Percentiles rank a stretch among this genome's conserved stretches.
These are phyloP conservation scores for Trichoderma parareesei DNA, from an alignment of 495 filamentous ascomycete genomes.

Conservation along the genomic window DNA sequence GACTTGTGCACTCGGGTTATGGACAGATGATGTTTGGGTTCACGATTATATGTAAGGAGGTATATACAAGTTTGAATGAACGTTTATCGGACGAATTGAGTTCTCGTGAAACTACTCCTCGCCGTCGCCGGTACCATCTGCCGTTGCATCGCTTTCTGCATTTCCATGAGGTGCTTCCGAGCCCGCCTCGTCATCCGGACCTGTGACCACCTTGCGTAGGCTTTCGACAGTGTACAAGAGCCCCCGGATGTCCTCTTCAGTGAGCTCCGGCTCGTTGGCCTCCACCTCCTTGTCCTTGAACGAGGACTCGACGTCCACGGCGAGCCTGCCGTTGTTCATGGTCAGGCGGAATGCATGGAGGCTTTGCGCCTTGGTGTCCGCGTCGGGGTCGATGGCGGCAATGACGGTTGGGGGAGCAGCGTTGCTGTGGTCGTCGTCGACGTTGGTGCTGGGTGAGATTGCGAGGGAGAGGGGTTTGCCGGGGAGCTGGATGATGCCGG, in stretches of 20 bases:
- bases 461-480: conserved; percentile 57
- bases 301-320: conserved; percentile 5
- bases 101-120: background rate
- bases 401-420: conserved; percentile 31
- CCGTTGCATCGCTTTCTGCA: background rate
- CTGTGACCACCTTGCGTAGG: conserved; percentile 52
- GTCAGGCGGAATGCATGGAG: conserved; percentile 5
- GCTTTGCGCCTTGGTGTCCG: background rate
- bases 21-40: too few relatives aligned
- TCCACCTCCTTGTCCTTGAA: conserved; percentile 16
- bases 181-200: background rate
- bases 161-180: background rate
- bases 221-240: conserved; percentile 64
- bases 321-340: background rate
- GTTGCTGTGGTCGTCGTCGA: background rate
- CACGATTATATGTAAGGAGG: too few relatives aligned
- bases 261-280: conserved; percentile 22
- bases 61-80: too few relatives aligned
- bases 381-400: conserved; percentile 46
- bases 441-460: conserved; percentile 10
- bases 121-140: background rate
- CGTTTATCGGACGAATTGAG: background rate
- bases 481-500: conserved; percentile 38
- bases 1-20: too few relatives aligned
- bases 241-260: conserved; percentile 40